Conservation (phyloP, 306 rosid species). For the Fagus crenata region DNA sequence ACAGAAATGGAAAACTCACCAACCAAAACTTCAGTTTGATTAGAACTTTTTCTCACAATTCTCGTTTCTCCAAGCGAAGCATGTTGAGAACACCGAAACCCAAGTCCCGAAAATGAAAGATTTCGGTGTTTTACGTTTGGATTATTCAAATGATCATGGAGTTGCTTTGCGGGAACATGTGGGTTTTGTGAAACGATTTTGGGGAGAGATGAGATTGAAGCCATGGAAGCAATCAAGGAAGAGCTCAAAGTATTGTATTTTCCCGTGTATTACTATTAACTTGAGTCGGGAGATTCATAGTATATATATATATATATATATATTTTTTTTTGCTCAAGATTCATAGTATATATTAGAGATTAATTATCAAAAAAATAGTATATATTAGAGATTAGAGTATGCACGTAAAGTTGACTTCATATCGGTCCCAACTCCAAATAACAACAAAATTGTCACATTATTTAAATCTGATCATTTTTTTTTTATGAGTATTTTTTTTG, state of each 20-base stretch:
- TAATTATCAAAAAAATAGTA: too few species aligned
- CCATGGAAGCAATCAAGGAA: slow-evolving; percentile 34
- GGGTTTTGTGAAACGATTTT: slow-evolving; percentile 29
- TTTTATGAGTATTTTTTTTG: too few species aligned
- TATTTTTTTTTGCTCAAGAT: too few species aligned
- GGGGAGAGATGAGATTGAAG: slow-evolving; percentile 31
- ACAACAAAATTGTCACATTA: too few species aligned
- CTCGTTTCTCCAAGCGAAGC: slow-evolving; percentile 11
- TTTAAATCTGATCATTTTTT: too few species aligned
- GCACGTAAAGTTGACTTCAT: neutral
- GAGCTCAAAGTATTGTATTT: too few species aligned
- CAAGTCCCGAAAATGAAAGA: slow-evolving; percentile 3
- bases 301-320: neutral
- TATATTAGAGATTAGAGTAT: neutral
- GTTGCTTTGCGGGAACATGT: neutral
- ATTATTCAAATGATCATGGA: neutral
- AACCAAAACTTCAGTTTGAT: slow-evolving; percentile 23
- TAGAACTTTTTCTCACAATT: slow-evolving; percentile 26
- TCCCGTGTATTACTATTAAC: too few species aligned
- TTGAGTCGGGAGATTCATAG: neutral
- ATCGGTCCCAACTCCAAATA: too few species aligned
- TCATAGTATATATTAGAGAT: neutral
- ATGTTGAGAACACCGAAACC: slow-evolving; percentile 25
- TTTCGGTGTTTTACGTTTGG: slow-evolving; percentile 16
- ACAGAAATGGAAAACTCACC: slow-evolving; percentile 34